Percentiles rank a stretch among this genome's conserved stretches.
phyloP scores from a whole-genome alignment of 371 early-diverging fungal species.

The Mortierella sp. region DNA sequence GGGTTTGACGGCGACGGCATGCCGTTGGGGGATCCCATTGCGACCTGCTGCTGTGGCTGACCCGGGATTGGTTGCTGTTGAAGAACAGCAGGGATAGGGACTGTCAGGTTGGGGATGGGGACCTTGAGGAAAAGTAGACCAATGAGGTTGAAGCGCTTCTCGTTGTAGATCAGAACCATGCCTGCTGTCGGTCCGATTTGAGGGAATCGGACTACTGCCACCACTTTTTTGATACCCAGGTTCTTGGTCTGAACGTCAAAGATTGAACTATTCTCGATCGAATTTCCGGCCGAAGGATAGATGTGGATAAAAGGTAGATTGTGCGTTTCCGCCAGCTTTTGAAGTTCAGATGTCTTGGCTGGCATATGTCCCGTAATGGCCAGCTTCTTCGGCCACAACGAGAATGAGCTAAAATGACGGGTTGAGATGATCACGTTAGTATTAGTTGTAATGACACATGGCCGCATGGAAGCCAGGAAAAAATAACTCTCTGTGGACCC shows the following conservation, averaged over 20 bases:
- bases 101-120: constrained; percentile 65
- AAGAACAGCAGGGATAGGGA: constrained; percentile 20
- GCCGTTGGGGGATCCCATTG: constrained; percentile 42
- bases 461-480: not conserved
- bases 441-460: not conserved
- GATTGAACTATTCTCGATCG: constrained; percentile 64
- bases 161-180: constrained; percentile 66
- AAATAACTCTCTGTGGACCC: not conserved
- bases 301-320: constrained; percentile 69
- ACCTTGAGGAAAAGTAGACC: constrained; percentile 68
- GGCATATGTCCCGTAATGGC: constrained; percentile 67
- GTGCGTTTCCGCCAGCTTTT: constrained; percentile 63
- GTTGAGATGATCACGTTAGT: not conserved
- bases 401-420: constrained; percentile 52
- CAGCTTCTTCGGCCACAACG: constrained; percentile 68
- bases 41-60: constrained; percentile 39
- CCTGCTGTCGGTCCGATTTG: constrained; percentile 45
- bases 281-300: constrained; percentile 61
- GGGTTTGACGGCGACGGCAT: constrained; percentile 50
- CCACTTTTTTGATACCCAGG: constrained; percentile 68
- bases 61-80: constrained; percentile 35
- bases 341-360: constrained; percentile 62
- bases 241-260: constrained; percentile 64
- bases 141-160: constrained; percentile 63
- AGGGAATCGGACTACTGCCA: constrained; percentile 50